These are phyloP conservation scores for Xylariomycetidae sp. DNA, from an alignment of 2,329 filamentous ascomycete species.

Conservation along the genomic window DNA sequence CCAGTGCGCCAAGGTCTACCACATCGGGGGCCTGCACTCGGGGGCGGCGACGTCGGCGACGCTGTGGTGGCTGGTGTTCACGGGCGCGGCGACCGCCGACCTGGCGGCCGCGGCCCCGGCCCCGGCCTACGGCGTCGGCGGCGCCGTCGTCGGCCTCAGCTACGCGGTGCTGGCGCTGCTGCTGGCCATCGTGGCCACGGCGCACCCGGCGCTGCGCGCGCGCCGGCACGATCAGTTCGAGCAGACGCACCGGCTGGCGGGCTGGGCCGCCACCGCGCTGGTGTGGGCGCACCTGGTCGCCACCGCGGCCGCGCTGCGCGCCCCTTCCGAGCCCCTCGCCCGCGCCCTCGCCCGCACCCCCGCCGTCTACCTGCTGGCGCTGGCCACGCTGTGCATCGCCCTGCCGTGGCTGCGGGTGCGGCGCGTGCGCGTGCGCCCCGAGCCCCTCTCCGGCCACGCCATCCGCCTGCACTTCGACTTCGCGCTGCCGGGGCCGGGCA, in stretches of 20 bases:
- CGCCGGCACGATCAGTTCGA: constrained; percentile 49
- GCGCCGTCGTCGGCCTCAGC: constrained; percentile 11
- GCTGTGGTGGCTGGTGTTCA: constrained; percentile 40
- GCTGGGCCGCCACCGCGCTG: constrained; percentile 60
- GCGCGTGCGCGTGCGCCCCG: constrained; percentile 57
- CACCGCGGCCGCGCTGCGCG: constrained; percentile 37
- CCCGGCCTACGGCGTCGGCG: constrained; percentile 9
- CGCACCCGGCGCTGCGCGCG: constrained; percentile 14
- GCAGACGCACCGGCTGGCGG: constrained; percentile 63
- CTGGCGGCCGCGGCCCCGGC: constrained; percentile 14
- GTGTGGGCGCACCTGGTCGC: constrained; percentile 61
- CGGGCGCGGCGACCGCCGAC: constrained; percentile 26
- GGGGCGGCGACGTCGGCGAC: constrained; percentile 36
- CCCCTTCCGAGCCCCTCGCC: constrained; percentile 25
- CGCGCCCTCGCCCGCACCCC: constrained; percentile 32
- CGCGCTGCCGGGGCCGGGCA: constrained; percentile 50
- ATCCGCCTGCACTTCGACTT: constrained; percentile 65
- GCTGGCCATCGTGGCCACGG: constrained; percentile 13
- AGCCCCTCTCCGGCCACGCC: constrained; percentile 66
- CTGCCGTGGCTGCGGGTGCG: constrained; percentile 70
- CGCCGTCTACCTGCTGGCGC: constrained; percentile 60
- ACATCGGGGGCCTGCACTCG: constrained; percentile 46
- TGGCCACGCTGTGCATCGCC: constrained; percentile 59
- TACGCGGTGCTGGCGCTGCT: constrained; percentile 14
- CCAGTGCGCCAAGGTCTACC: constrained; percentile 45